Evolutionary conservation across 2,329 filamentous ascomycete genomes (phyloP).

Genomic region (Arthrobotrys pseudoclavata): DNA sequence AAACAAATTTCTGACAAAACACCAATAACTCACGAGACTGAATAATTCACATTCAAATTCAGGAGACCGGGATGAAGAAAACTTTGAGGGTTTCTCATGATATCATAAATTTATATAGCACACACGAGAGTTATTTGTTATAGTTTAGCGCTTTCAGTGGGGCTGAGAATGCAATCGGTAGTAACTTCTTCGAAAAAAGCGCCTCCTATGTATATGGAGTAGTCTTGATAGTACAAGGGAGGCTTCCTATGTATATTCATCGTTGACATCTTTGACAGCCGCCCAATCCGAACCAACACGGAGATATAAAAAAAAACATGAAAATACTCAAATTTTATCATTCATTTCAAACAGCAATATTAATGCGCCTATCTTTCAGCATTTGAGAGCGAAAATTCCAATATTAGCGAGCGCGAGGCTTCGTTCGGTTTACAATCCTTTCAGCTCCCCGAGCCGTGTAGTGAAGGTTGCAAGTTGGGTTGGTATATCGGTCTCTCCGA

Average conservation of each 20-base stretch:
- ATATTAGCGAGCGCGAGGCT: too few species aligned
- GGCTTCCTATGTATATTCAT: not conserved
- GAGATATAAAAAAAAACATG: not conserved
- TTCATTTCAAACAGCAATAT: not conserved
- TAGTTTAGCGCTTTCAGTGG: too few species aligned
- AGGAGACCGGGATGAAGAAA: too few species aligned
- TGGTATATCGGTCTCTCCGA: not conserved
- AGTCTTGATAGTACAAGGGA: not conserved
- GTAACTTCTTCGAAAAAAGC: not conserved
- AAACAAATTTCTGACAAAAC: not conserved
- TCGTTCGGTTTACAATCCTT: not conserved
- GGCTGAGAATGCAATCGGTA: too few species aligned
- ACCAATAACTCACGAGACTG: not conserved
- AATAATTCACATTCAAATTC: too few species aligned
- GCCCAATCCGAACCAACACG: not conserved
- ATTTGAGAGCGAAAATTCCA: too few species aligned
- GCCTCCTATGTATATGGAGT: not conserved
- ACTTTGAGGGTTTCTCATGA: too few species aligned
- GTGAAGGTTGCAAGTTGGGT: too few species aligned
- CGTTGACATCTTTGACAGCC: not conserved
- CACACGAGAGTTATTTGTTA: too few species aligned
- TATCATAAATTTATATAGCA: too few species aligned
- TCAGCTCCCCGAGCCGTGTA: not conserved
- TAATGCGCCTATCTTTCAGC: not conserved
- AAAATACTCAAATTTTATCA: not conserved